These are phyloP conservation scores for Citrus hindsii DNA, from an alignment of 345 rosid genomes.

Conservation along the genomic window DNA sequence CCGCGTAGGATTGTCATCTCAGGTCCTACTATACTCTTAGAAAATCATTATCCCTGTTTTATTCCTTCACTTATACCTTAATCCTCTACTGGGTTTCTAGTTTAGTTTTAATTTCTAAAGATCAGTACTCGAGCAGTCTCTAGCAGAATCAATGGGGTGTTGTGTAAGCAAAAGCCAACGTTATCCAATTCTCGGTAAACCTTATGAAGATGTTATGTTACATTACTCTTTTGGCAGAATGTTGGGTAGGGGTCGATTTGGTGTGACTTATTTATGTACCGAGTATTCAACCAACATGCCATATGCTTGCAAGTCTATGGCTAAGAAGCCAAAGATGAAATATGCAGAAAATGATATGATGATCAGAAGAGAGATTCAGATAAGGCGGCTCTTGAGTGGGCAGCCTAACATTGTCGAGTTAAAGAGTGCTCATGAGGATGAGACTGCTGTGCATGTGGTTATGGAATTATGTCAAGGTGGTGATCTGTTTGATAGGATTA, in stretches of 20 bases:
- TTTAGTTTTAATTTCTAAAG: no score
- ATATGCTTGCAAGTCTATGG: conserved; percentile 83
- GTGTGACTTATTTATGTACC: conserved; percentile 74
- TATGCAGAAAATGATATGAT: conserved; percentile 38
- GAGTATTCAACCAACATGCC: conserved; percentile 64
- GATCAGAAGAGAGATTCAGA: conserved; percentile 76
- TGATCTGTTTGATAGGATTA: conserved; percentile 76
- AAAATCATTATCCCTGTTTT: no score
- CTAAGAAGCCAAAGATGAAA: conserved; percentile 59
- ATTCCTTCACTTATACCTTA: no score
- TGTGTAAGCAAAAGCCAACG: neutral
- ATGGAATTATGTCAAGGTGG: conserved; percentile 97
- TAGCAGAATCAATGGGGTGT: no score
- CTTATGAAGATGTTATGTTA: conserved; percentile 61
- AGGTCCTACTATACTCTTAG: no score
- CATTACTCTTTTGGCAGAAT: conserved; percentile 65
- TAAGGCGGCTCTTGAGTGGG: conserved; percentile 90
- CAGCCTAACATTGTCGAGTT: conserved; percentile 87
- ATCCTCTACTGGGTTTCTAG: no score
- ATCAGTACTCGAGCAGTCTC: no score
- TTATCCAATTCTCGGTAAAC: conserved; percentile 64
- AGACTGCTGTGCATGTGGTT: conserved; percentile 66
- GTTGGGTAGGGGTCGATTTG: conserved; percentile 87
- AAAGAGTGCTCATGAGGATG: conserved; percentile 80
- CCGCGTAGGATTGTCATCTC: no score